Percentiles rank a stretch among this genome's conserved stretches.
These are phyloP conservation scores for Oryza brachyantha DNA, from an alignment of 176 grass and related monocot species.

Conservation along the genomic window DNA sequence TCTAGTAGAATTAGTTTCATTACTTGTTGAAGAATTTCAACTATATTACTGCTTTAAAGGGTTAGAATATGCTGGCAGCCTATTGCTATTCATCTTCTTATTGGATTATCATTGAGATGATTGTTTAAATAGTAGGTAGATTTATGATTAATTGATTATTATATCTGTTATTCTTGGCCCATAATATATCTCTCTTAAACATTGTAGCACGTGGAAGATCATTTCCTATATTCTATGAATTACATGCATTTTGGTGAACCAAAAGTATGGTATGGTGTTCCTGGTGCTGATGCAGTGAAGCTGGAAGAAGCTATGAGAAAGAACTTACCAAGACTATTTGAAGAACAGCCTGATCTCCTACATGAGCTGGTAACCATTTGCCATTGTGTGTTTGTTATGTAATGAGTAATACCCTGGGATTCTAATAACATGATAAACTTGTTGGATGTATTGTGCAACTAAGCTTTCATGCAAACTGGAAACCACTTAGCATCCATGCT, in stretches of 20 bases:
- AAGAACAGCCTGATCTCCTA: constrained; percentile 93
- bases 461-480: background rate
- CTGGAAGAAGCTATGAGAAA: constrained; percentile 90
- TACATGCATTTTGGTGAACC: constrained; percentile 98
- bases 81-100: background rate
- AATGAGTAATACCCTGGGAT: background rate
- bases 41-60: background rate
- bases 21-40: background rate
- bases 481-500: background rate
- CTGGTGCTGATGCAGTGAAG: constrained; percentile 64
- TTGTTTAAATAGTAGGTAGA: background rate
- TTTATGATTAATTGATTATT: background rate
- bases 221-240: constrained; percentile 95
- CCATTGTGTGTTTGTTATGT: constrained; percentile 9
- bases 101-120: constrained; percentile 5
- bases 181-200: background rate
- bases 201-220: constrained; percentile 97
- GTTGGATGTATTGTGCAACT: background rate
- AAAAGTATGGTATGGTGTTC: constrained; percentile 96
- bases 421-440: constrained; percentile 13
- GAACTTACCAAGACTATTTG: constrained; percentile 80
- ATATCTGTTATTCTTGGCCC: background rate
- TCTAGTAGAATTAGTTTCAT: background rate
- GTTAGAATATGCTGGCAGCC: constrained; percentile 11
- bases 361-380: constrained; percentile 78